Base-by-base conservation (phyloP, 225 moss, liverwort and hornwort genomes). In the Lunularia cruciata region DNA sequence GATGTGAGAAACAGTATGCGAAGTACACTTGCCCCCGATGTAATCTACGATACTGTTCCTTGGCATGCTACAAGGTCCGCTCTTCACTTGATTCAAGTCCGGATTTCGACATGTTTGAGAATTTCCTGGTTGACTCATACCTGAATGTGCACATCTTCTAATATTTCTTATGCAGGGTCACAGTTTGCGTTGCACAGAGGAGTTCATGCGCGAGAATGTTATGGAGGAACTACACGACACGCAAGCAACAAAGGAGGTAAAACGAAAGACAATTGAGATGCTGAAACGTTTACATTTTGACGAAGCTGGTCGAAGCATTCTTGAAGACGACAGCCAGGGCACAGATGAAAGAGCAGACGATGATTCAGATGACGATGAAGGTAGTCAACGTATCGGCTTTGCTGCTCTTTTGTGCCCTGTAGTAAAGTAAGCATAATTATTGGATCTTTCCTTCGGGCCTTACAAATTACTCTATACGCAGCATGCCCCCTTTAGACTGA, bases 11-110 rank as follows among this genome's bases (percentile, higher is more conserved):
- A 73, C 86, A 98, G 49, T 91, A 83, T 75, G 83, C 90, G 18
- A 92, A 87, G 76, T 98, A 93, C 46, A 87, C 90, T 34, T 98
- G 96, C 79, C 96, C 96, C 42, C 85, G 90, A 77, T 98, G 96
- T 83, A 98, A 92, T 43, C 57, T 79, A 43, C 90, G 92, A 34
- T 98, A 92, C 78, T 98, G 96, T 69, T 92, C 89, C 70, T 74
- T 98, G 70, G 76, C 74, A 30, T 98, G 96, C 79, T 98, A 98
- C 85, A 92, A 92, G 96, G 96, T 98, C 69, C 32, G 15, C 42
- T 35, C 39, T 38, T 8, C 10, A 36, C 31, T 14, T 46, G 8
- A 25, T 31, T 64, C 28, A 2, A 25, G 42, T n/a, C 20, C 8
- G n/a, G 60, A 19, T 60, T 19, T 27, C 2, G 8, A 54, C 11